A percentile compares a stretch with the other conserved stretches of the same genome.
phyloP scores from a whole-genome alignment of 2,329 filamentous ascomycete species.

The Clonostachys solani region DNA sequence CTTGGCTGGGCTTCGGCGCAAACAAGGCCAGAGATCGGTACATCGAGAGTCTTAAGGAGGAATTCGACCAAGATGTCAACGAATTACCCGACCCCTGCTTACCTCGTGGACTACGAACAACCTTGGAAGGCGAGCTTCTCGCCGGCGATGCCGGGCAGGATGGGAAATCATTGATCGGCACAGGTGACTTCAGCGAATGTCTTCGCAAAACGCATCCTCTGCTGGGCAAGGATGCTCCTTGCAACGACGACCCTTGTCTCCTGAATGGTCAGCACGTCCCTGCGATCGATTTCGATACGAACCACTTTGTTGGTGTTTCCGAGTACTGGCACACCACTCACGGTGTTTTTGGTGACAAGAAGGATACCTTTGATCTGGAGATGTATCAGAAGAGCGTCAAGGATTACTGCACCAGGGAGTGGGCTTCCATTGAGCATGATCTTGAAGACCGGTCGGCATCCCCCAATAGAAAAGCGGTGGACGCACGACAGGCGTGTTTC shows the following conservation, averaged over 20 bases:
- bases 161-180: constrained; percentile 63
- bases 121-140: constrained; percentile 61
- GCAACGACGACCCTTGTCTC: constrained; percentile 78
- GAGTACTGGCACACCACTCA: constrained; percentile 99
- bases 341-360: constrained; percentile 77
- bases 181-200: constrained; percentile 84
- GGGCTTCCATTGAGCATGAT: constrained; percentile 68
- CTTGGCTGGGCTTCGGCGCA: constrained; percentile 96
- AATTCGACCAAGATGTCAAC: constrained; percentile 50
- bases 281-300: constrained; percentile 93
- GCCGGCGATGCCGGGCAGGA: constrained; percentile 18
- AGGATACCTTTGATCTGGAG: constrained; percentile 83
- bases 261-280: constrained; percentile 90
- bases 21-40: constrained; percentile 87
- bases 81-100: constrained; percentile 91
- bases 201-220: constrained; percentile 77
- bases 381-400: constrained; percentile 84
- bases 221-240: constrained; percentile 84
- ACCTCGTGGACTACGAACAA: constrained; percentile 70
- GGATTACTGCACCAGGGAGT: constrained; percentile 80
- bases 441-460: constrained; percentile 65
- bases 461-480: constrained; percentile 72
- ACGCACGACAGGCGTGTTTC: constrained; percentile 87
- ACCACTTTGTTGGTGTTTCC: constrained; percentile 96
- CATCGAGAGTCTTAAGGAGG: constrained; percentile 68